phyloP scores from a whole-genome alignment of 768 basidiomycete species.

The Flagelloscypha sp. region DNA sequence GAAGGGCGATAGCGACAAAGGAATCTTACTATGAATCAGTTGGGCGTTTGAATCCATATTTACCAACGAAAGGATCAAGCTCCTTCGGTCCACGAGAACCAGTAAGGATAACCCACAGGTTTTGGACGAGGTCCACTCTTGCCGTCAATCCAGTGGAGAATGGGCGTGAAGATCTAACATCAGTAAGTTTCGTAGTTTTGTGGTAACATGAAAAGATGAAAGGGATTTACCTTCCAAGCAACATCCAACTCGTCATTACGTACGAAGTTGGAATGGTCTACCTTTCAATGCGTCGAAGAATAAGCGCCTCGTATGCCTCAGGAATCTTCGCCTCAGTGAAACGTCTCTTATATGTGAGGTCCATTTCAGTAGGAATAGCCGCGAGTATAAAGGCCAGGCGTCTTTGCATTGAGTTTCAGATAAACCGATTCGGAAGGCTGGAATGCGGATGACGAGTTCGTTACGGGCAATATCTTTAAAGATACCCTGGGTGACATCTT shows the following conservation, averaged over 20 bases:
- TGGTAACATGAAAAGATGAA: neutral
- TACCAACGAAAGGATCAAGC: conserved; percentile 65
- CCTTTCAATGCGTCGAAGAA: conserved; percentile 93
- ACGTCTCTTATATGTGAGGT: conserved; percentile 93
- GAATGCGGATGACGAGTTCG: conserved; percentile 94
- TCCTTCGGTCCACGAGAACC: conserved; percentile 92
- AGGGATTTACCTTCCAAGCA: conserved; percentile 81
- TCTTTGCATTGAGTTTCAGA: conserved; percentile 93
- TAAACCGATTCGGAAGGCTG: conserved; percentile 96
- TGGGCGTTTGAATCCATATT: conserved; percentile 71
- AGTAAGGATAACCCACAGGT: conserved; percentile 77
- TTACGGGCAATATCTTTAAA: conserved; percentile 95
- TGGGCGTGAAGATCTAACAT: conserved; percentile 90
- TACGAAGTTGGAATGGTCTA: conserved; percentile 99
- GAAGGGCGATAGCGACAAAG: conserved; percentile 1
- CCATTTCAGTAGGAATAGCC: conserved; percentile 96
- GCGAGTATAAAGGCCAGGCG: conserved; percentile 82
- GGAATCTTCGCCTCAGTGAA: conserved; percentile 90
- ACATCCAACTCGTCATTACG: conserved; percentile 94
- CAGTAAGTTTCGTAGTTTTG: conserved; percentile 3
- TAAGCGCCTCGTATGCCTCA: conserved; percentile 93
- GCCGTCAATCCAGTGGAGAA: conserved; percentile 94
- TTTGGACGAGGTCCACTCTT: conserved; percentile 55
- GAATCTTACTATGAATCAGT: conserved; percentile 63
- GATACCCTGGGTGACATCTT: conserved; percentile 93